Evolutionary conservation across 306 rosid genomes (phyloP), one percentile per base, ranked within the genome.

Genomic region (Heteromeles arbutifolia): DNA sequence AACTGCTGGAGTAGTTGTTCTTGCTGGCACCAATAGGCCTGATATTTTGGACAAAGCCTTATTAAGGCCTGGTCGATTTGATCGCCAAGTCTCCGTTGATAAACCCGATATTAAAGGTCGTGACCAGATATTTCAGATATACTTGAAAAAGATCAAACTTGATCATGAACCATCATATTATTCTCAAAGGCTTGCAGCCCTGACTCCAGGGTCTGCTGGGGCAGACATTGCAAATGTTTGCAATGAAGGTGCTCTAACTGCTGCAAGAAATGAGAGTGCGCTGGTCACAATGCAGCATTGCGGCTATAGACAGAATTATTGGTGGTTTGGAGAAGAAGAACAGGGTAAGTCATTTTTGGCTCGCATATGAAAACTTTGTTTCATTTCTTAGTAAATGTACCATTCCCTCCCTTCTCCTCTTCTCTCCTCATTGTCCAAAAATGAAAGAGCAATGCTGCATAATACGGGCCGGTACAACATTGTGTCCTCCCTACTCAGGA

Each of bases 251-350:
- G 98, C 98, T 41, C 78, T 95, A 64, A 89, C 92, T 86, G 98
- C 98, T 79, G 98, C 98, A 31, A 92, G 98, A 75, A 17, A 25
- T 76, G 96, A 90, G 63, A 74, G 82, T 80, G 32, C 80, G 22
- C 79, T 77, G 80, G 90, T 95, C 73, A 86, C 88, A 52, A 89
- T 95, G 97, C 66, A 83, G 8, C 88, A 95, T 86, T 95, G 84
- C 96, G n/a, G 98, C 97, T 65, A 89, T 95, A 75, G 98, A 92
- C 83, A 86, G 97, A 83, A 86, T 95, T 59, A 90, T 95, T 54
- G 98, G 98, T 86, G 98, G 98, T 73, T 77, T 95, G 86, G 98
- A 95, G 87, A 95, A 90, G 96, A 95, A 84, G 89, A 95, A 95
- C 87, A 89, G 25, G 96, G 98, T 92, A 83, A 19, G 37, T 29